phyloP scores from a whole-genome alignment of 371 early-diverging fungal genomes.

The Rhizopus sp. region DNA sequence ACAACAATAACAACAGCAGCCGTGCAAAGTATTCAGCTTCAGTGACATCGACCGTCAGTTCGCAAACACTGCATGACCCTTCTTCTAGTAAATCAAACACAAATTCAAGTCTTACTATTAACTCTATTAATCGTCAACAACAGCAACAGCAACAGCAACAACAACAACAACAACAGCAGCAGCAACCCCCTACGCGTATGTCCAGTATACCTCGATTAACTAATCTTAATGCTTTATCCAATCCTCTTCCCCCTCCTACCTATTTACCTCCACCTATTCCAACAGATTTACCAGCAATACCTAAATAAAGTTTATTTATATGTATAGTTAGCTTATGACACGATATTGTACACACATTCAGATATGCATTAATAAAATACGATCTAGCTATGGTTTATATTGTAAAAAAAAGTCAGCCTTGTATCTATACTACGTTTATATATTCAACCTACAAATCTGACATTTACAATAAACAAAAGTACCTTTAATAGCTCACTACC shows the following conservation, averaged over 20 bases:
- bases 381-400: too few species aligned
- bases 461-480: too few species aligned
- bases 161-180: too few species aligned
- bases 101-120: background rate
- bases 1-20: slow-evolving; percentile 3
- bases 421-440: too few species aligned
- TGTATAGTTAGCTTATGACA: background rate
- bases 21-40: slow-evolving; percentile 3
- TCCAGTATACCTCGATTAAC: slow-evolving; percentile 25
- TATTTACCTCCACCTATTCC: slow-evolving; percentile 33
- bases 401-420: too few species aligned
- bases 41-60: slow-evolving; percentile 8
- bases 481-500: background rate
- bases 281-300: slow-evolving; percentile 25
- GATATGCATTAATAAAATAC: too few species aligned
- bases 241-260: slow-evolving; percentile 33
- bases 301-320: background rate
- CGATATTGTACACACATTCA: too few species aligned
- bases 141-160: background rate
- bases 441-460: too few species aligned
- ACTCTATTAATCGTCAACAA: slow-evolving; percentile 4
- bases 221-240: background rate
- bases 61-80: slow-evolving; percentile 11
- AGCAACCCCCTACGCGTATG: slow-evolving; percentile 13
- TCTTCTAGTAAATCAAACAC: background rate